Evolutionary conservation across 176 grass and related monocot genomes (phyloP).

Genomic region (Miscanthus lutarioriparius): DNA sequence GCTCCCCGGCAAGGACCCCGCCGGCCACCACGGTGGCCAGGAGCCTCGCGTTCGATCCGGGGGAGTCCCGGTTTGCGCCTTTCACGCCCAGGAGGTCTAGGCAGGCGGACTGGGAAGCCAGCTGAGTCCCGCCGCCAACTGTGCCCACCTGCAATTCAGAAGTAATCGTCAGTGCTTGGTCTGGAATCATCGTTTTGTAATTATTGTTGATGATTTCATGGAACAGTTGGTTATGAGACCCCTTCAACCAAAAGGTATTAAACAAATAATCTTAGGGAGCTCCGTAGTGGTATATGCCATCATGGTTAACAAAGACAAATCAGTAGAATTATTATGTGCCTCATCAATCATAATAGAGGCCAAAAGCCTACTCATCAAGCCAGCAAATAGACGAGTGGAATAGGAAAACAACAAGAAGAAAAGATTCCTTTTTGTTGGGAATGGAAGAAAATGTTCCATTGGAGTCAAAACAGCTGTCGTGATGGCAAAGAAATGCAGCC

Average conservation of each 20-base stretch:
- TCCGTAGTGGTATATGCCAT: constrained; percentile 5
- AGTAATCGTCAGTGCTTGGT: background rate
- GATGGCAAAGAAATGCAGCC: background rate
- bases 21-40: constrained; percentile 85
- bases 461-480: constrained; percentile 1
- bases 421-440: constrained; percentile 3
- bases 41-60: constrained; percentile 78
- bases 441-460: background rate
- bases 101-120: constrained; percentile 84
- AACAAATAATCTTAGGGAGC: background rate
- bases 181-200: background rate
- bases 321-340: background rate
- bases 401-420: constrained; percentile 10
- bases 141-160: constrained; percentile 80
- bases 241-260: background rate
- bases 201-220: background rate
- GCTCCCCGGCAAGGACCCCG: constrained; percentile 87
- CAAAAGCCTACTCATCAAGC: constrained; percentile 15
- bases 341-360: background rate
- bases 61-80: constrained; percentile 62
- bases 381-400: background rate
- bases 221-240: background rate
- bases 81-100: constrained; percentile 84
- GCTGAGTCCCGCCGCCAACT: constrained; percentile 84
- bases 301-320: background rate